Base-by-base conservation (phyloP, 2,329 filamentous ascomycete species). In the Penicillium aurantiogriseum region DNA sequence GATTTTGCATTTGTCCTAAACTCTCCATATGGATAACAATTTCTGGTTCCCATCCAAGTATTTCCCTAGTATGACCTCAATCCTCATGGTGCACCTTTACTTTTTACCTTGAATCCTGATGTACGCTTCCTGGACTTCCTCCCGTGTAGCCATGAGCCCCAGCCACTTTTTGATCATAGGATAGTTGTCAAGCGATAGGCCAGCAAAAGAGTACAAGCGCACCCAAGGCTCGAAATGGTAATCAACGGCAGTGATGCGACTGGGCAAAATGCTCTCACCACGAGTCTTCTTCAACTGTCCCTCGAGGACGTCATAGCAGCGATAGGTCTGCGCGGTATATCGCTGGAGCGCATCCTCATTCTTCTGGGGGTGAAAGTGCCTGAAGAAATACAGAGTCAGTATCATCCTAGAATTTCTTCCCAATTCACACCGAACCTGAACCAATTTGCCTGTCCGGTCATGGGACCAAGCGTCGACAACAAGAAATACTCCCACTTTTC, bases 401-500 rank as follows among this genome's bases (percentile, higher is more conserved):
- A 31, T 39, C 5, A 23, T 13, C 13, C 9, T 19, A 4, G 6
- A n/a, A 21, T 11, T 5, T 4, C 7, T 5, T 15, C n/a, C 21
- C 2, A 13, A 27, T 53, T 27, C 3, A 43, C 19, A 44, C 0
- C 63, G 10, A 39, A 72, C 60, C 66, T 65, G 60, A 75, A 79
- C 76, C 76, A 79, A 56, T 76, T 77, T 4, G 64, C 61, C 62
- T 74, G 70, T 23, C 74, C 76, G 50, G 67, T 74, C 74, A 79
- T 78, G 0, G 77, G 78, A 0, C 72, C 77, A 44, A 79, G 58
- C 0, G 73, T 77, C 0, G 71, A 71, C 21, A 79, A 57, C 23
- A 79, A 62, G 57, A 80, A 78, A 58, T 74, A 77, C 49, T 74
- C 74, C 78, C 78, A 80, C 58, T 79, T 79, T 44, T 80, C 77